Evolutionary conservation across 352 stramenopile genomes (phyloP).

Genomic region (Pythium dissimile): DNA sequence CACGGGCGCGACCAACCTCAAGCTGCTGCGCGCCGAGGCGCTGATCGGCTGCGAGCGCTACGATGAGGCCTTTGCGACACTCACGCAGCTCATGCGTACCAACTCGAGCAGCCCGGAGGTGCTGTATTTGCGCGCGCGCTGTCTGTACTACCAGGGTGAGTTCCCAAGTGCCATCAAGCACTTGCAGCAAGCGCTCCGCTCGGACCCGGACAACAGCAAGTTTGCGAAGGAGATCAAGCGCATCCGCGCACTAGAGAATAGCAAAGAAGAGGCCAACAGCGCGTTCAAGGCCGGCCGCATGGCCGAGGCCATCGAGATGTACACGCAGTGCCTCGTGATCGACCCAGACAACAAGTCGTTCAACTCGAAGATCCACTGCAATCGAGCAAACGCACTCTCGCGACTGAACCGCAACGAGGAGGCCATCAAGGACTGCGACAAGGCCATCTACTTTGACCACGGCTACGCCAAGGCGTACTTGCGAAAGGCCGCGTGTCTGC

Average conservation of each 20-base stretch:
- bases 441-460: slow-evolving; percentile 89
- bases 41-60: slow-evolving; percentile 78
- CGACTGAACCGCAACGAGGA: slow-evolving; percentile 83
- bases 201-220: slow-evolving; percentile 88
- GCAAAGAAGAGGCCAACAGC: slow-evolving; percentile 89
- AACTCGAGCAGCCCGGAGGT: slow-evolving; percentile 81
- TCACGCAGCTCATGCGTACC: slow-evolving; percentile 83
- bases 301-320: slow-evolving; percentile 83
- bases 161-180: slow-evolving; percentile 92
- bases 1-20: slow-evolving; percentile 63
- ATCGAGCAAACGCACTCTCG: slow-evolving; percentile 85
- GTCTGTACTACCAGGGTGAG: slow-evolving; percentile 92
- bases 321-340: slow-evolving; percentile 83
- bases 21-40: slow-evolving; percentile 63
- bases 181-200: slow-evolving; percentile 87
- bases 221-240: slow-evolving; percentile 87
- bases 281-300: slow-evolving; percentile 85
- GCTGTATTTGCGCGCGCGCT: slow-evolving; percentile 82
- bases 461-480: slow-evolving; percentile 91
- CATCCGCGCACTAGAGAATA: slow-evolving; percentile 79
- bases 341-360: slow-evolving; percentile 90
- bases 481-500: slow-evolving; percentile 76
- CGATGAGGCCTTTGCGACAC: slow-evolving; percentile 76
- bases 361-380: slow-evolving; percentile 93
- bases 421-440: slow-evolving; percentile 87